Conservation (phyloP, 2,329 filamentous ascomycete genomes). For the Colletotrichum filicis region DNA sequence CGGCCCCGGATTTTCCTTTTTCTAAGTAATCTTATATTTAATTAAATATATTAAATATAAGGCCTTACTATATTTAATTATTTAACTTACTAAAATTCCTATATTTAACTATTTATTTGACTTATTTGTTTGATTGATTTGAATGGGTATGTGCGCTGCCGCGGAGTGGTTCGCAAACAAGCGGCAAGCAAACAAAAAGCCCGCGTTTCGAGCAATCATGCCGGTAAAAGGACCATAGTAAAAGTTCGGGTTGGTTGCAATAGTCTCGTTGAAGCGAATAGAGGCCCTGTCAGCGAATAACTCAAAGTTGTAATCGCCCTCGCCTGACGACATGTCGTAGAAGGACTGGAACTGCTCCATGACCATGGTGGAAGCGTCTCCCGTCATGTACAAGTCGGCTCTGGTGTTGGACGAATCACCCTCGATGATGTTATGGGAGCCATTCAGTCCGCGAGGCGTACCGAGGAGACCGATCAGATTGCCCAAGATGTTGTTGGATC, state of each 20-base stretch:
- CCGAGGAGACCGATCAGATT: constrained; percentile 57
- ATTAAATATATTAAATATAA: no score
- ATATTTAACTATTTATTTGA: no score
- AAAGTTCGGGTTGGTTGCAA: constrained; percentile 62
- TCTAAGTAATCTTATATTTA: no score
- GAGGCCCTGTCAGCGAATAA: constrained; percentile 55
- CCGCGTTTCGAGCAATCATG: constrained; percentile 59
- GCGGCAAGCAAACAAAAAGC: constrained; percentile 55
- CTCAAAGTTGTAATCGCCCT: constrained; percentile 47
- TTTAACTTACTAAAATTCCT: no score
- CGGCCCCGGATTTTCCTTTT: no score
- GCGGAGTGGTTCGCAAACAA: constrained; percentile 56
- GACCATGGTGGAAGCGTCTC: constrained; percentile 62
- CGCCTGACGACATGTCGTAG: constrained; percentile 41
- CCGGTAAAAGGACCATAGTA: constrained; percentile 65
- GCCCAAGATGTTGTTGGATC: constrained; percentile 52
- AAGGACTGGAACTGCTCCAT: constrained; percentile 59
- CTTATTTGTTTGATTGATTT: no score
- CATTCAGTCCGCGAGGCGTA: constrained; percentile 57
- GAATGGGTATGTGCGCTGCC: no score
- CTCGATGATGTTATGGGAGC: constrained; percentile 67
- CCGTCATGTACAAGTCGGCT: constrained; percentile 62
- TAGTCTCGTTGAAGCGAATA: constrained; percentile 57
- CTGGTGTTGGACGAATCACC: constrained; percentile 63
- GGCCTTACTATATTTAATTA: no score